A percentile compares a stretch with the other conserved stretches of the same genome.
phyloP scores from a whole-genome alignment of 2,329 filamentous ascomycete genomes.

The Seiridium cupressi region DNA sequence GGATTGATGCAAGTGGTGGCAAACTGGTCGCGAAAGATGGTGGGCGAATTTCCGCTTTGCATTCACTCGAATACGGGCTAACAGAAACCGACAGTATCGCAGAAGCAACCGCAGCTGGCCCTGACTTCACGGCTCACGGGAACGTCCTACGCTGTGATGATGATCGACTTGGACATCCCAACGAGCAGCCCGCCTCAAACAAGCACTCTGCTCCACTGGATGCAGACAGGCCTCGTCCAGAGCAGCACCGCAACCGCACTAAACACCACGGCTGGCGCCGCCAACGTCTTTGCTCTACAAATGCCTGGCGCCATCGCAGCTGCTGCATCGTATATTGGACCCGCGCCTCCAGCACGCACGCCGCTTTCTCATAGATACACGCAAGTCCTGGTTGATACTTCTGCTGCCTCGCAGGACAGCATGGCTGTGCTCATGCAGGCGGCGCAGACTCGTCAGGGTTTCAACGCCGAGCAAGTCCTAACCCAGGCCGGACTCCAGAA shows the following conservation, averaged over 20 bases:
- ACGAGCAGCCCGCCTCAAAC: constrained; percentile 35
- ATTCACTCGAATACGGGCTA: constrained; percentile 8
- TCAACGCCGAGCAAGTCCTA: constrained; percentile 21
- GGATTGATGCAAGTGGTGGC: constrained; percentile 35
- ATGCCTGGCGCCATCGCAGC: constrained; percentile 16
- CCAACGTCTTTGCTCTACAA: constrained; percentile 19
- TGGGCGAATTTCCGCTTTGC: constrained; percentile 17
- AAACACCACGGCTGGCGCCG: constrained; percentile 18
- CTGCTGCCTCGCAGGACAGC: constrained; percentile 18
- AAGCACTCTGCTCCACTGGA: constrained; percentile 40
- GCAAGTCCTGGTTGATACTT: constrained; percentile 28
- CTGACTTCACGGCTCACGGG: constrained; percentile 36
- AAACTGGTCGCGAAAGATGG: constrained; percentile 34
- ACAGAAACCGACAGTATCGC: constrained; percentile 25
- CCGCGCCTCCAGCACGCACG: constrained; percentile 23
- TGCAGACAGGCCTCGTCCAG: constrained; percentile 36
- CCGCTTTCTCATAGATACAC: constrained; percentile 29
- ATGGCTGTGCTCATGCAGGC: constrained; percentile 22
- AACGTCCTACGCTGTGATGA: constrained; percentile 38
- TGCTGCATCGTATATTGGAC: constrained; percentile 23
- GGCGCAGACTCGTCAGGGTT: constrained; percentile 21
- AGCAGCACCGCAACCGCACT: constrained; percentile 25
- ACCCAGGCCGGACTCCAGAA: constrained; percentile 24
- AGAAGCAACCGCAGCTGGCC: constrained; percentile 31
- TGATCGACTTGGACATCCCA: constrained; percentile 47